These are phyloP conservation scores for Pyrenophora seminiperda DNA, from an alignment of 2,329 filamentous ascomycete species.

Conservation along the genomic window DNA sequence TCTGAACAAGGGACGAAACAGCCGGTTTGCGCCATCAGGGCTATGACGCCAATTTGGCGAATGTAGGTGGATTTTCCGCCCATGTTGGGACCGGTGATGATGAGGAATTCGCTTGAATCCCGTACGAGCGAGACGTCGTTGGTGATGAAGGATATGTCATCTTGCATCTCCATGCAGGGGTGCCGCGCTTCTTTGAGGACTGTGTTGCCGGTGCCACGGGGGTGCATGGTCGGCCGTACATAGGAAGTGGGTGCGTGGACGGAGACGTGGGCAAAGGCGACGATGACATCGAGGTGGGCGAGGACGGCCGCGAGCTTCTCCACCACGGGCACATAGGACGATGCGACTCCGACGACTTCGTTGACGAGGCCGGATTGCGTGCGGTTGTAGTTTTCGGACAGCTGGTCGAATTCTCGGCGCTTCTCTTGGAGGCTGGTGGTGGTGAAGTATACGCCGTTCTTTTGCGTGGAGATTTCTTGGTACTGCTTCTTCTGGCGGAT, in stretches of 20 bases:
- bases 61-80: conserved; percentile 99
- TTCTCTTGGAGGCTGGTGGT: conserved; percentile 79
- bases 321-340: conserved; percentile 91
- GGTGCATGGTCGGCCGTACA: conserved; percentile 86
- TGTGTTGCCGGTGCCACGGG: conserved; percentile 84
- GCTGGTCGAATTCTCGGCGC: conserved; percentile 89
- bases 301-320: conserved; percentile 87
- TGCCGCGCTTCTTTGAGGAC: conserved; percentile 91
- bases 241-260: conserved; percentile 93
- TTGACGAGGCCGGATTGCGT: conserved; percentile 89
- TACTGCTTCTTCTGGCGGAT: conserved; percentile 92
- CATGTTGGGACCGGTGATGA: conserved; percentile 99
- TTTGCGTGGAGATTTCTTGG: conserved; percentile 95
- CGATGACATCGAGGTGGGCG: conserved; percentile 92
- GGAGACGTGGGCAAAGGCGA: conserved; percentile 89
- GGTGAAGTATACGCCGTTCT: conserved; percentile 98
- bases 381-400: conserved; percentile 92
- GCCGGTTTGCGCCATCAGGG: conserved; percentile 94
- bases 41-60: conserved; percentile 93
- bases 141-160: conserved; percentile 97
- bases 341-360: conserved; percentile 90
- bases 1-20: conserved; percentile 93
- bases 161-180: conserved; percentile 98
- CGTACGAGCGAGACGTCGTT: conserved; percentile 88
- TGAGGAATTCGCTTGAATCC: conserved; percentile 83